phyloP scores from a whole-genome alignment of 2,329 filamentous ascomycete species.

The Colletotrichum filicis region DNA sequence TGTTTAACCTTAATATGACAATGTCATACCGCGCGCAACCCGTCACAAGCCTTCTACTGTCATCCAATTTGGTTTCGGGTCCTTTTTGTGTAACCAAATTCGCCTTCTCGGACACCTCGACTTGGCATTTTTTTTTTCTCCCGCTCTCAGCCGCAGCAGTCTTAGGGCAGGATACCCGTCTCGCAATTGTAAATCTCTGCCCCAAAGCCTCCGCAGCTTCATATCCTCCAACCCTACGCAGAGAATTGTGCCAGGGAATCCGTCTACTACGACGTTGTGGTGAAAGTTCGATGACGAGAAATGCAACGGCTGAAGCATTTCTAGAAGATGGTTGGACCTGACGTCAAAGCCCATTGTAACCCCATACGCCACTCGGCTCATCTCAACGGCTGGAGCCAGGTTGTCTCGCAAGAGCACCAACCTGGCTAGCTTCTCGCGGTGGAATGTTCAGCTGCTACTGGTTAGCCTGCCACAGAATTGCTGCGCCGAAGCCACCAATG shows the following conservation, averaged over 20 bases:
- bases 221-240: not conserved
- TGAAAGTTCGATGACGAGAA: not conserved
- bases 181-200: not conserved
- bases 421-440: not conserved
- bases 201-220: not conserved
- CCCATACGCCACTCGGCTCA: not conserved
- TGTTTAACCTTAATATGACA: not conserved
- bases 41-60: not conserved
- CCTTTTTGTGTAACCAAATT: not conserved
- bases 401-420: not conserved
- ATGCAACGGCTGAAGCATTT: not conserved
- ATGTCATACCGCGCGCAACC: not conserved
- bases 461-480: not conserved
- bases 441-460: not conserved
- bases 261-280: not conserved
- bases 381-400: not conserved
- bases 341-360: not conserved
- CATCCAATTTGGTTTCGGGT: not conserved
- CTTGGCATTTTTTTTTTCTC: not conserved
- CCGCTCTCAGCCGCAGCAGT: not conserved
- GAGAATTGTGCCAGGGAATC: not conserved
- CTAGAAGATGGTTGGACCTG: no score
- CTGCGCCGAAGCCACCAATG: not conserved
- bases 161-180: not conserved
- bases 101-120: not conserved